Conservation (phyloP, 352 stramenopile species). For the Phytophthora syringae region DNA sequence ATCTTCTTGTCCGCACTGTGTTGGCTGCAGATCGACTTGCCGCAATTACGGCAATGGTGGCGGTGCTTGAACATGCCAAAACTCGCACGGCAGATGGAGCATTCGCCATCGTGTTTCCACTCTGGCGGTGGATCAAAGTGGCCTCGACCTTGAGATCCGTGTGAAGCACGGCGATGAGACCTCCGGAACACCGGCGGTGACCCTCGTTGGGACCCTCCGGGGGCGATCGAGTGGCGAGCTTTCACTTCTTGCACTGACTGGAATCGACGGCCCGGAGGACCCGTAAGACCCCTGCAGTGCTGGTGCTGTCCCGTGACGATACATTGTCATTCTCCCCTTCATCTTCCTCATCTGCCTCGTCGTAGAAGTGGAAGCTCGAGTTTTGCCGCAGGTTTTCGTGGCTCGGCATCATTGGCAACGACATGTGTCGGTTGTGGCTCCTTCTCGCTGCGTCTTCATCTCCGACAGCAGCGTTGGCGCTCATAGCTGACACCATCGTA, state of each 20-base stretch:
- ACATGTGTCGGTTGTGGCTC: conserved; percentile 50
- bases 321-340: conserved; percentile 23
- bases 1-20: conserved; percentile 88
- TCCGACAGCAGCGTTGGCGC: conserved; percentile 13
- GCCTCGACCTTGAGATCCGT: conserved; percentile 27
- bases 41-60: conserved; percentile 86
- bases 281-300: conserved; percentile 13
- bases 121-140: conserved; percentile 64
- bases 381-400: conserved; percentile 45
- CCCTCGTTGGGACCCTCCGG: conserved; percentile 21
- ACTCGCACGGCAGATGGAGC: conserved; percentile 73
- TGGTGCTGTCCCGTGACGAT: conserved; percentile 32
- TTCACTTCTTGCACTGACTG: conserved; percentile 27
- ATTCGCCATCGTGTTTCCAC: conserved; percentile 82
- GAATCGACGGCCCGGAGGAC: conserved; percentile 19
- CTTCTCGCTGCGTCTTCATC: conserved; percentile 13
- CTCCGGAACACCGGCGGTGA: conserved; percentile 32
- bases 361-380: conserved; percentile 25
- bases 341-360: conserved; percentile 32
- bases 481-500: conserved; percentile 41
- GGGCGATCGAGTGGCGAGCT: conserved; percentile 20
- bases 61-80: conserved; percentile 90
- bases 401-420: conserved; percentile 62
- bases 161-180: conserved; percentile 36
- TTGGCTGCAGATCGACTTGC: conserved; percentile 83